Evolutionary conservation across 768 basidiomycete species (phyloP).

Genomic region (Kwoniella shandongensis): DNA sequence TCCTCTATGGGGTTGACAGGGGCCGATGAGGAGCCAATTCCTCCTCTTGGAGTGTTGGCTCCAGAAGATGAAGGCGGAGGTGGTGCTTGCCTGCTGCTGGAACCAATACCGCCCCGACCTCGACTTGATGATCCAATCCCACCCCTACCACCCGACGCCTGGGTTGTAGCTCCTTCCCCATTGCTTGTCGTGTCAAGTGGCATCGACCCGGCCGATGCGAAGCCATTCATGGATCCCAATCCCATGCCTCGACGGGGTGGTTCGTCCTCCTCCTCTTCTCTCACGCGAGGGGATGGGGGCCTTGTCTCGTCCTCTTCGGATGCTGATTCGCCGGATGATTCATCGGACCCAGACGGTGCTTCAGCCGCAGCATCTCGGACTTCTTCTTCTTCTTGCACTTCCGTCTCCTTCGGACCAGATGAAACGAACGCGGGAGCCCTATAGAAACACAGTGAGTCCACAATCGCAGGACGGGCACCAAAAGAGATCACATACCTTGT

Average conservation of each 20-base stretch:
- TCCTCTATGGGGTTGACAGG: constrained; percentile 36
- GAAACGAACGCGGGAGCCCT: constrained; percentile 49
- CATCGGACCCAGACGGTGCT: neutral
- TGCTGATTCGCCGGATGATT: constrained; percentile 6
- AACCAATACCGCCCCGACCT: constrained; percentile 32
- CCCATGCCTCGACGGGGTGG: constrained; percentile 22
- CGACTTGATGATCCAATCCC: constrained; percentile 28
- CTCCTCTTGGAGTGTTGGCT: constrained; percentile 19
- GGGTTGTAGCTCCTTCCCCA: neutral
- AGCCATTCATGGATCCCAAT: constrained; percentile 16
- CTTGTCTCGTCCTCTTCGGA: constrained; percentile 20
- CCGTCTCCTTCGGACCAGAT: constrained; percentile 7
- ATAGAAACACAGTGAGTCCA: neutral
- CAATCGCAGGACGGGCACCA: neutral
- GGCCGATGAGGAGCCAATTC: constrained; percentile 34
- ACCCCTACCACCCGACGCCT: constrained; percentile 15
- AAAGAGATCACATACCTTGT: constrained; percentile 35
- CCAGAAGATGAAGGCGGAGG: constrained; percentile 2
- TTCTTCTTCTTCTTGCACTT: constrained; percentile 11
- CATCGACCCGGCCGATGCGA: constrained; percentile 4
- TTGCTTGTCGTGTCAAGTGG: neutral
- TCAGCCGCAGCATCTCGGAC: constrained; percentile 7
- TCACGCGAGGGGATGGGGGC: constrained; percentile 25
- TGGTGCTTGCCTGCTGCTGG: constrained; percentile 8
- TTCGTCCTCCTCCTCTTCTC: constrained; percentile 26